A percentile compares a stretch with the other conserved stretches of the same genome.
Conservation (phyloP, 2,329 filamentous ascomycete genomes). For the Fusarium sororula region DNA sequence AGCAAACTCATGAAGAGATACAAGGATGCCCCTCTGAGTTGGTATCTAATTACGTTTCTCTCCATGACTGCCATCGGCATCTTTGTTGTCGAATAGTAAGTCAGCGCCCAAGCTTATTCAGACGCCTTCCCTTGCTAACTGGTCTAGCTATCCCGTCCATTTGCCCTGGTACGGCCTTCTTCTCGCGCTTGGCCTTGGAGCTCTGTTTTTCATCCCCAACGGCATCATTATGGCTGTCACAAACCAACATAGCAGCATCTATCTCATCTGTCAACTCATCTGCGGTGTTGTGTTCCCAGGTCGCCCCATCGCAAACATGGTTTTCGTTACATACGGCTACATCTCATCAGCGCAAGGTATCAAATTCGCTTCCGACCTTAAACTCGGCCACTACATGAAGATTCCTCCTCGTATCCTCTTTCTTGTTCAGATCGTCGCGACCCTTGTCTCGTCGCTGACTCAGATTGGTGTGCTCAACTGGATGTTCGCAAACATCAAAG, state of each 20-base stretch:
- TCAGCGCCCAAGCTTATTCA: constrained; percentile 25
- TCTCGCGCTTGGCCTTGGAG: constrained; percentile 79
- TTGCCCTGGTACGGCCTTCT: constrained; percentile 88
- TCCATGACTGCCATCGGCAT: constrained; percentile 82
- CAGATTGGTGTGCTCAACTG: constrained; percentile 89
- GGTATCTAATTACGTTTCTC: constrained; percentile 81
- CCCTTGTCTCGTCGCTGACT: constrained; percentile 78
- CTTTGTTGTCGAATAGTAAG: constrained; percentile 85
- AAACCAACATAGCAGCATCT: constrained; percentile 87
- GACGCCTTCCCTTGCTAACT: constrained; percentile 4
- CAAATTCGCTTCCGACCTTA: constrained; percentile 88
- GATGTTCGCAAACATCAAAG: constrained; percentile 83
- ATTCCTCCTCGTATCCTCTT: constrained; percentile 83
- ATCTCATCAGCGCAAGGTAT: constrained; percentile 89
- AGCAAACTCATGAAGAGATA: constrained; percentile 85
- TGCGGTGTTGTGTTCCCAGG: constrained; percentile 85
- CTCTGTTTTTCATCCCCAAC: constrained; percentile 86
- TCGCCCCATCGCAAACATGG: constrained; percentile 89
- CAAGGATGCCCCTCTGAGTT: constrained; percentile 80
- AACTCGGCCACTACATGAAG: constrained; percentile 90
- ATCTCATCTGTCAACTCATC: constrained; percentile 85
- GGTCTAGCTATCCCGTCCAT: constrained; percentile 77
- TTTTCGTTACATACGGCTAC: constrained; percentile 91
- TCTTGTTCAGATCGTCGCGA: constrained; percentile 79
- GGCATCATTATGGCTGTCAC: constrained; percentile 94